Evolutionary conservation across 768 basidiomycete genomes (phyloP), one percentile per base, ranked within the genome.

Genomic region (Leccinum sublutescens): DNA sequence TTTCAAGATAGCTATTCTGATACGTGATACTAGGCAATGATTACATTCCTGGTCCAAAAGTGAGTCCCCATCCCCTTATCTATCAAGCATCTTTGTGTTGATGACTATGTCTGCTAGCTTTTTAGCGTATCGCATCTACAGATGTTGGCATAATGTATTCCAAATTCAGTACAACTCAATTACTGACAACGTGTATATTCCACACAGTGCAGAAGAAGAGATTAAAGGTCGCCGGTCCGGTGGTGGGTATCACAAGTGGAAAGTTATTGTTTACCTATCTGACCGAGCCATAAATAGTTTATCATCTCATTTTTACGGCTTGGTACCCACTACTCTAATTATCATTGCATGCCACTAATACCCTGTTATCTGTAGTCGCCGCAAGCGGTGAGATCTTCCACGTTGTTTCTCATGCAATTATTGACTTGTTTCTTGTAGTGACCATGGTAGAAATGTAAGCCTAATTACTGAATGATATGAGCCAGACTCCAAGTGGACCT

Each of bases 61-160:
- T 57, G 19, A 52, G 59, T 25, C 15, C 10, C 25, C 1, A 57
- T 25, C 15, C 10, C 31, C 1, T 1, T 6, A 4, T 23, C 10
- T 14, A 7, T 12, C 17, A 0, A 7, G 2, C 14, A 21, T 5
- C 1, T 40, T 12, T 43, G 31, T 27, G 25, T 36, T 64, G 29
- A 66, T 14, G 19, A 11, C 19, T 8, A 8, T 23, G 5, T 47
- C 17, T 19, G 36, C 50, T 14, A 69, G 68, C 38, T 71, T 69
- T 55, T 69, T 71, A 49, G 60, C 59, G 3, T 50, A 68, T 52
- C 69, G 68, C 25, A 71, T 69, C 59, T 64, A 71, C 48, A 60
- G 33, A 61, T 40, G 68, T 69, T 15, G 2, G 65, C 60, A 36
- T 45, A 21, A 5, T 38, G 17, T 52, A 7, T 31, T 7, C 19